These are phyloP conservation scores for Phaeolepiota aurea DNA, from an alignment of 768 basidiomycete genomes.

Conservation along the genomic window DNA sequence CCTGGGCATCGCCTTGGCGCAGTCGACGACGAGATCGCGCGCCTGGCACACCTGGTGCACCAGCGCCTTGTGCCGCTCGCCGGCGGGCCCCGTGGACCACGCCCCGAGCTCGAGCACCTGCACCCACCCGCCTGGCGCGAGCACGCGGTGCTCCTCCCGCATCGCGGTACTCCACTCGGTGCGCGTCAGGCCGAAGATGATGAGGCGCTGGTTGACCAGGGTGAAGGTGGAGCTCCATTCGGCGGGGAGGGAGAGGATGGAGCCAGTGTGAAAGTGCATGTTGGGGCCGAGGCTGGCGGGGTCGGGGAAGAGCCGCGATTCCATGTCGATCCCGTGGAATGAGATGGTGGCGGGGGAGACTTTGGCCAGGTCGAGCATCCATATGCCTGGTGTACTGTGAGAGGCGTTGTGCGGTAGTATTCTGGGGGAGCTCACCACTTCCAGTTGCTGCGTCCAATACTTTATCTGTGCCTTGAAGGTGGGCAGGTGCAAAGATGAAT, in stretches of 20 bases:
- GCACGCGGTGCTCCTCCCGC: not conserved
- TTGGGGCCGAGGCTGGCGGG: not conserved
- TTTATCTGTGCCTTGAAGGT: not conserved
- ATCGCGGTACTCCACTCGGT: conserved; percentile 1
- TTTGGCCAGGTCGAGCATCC: conserved; percentile 1
- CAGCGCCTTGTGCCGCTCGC: not conserved
- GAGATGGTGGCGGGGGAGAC: not conserved
- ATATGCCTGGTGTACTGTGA: not conserved
- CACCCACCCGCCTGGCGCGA: conserved; percentile 2
- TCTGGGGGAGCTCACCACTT: not conserved
- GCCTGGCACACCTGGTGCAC: not conserved
- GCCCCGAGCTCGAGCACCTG: not conserved
- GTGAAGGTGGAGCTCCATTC: conserved; percentile 1
- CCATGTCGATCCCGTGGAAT: conserved; percentile 1
- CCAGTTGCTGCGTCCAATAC: conserved; percentile 1
- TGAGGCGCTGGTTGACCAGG: conserved; percentile 2
- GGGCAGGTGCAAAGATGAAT: not conserved
- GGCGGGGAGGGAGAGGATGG: not conserved
- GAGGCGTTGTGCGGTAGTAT: not conserved
- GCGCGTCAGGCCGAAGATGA: not conserved
- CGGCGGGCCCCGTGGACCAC: not conserved
- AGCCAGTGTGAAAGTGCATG: not conserved
- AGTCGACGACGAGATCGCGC: not conserved
- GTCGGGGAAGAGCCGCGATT: not conserved
- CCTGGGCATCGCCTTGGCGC: not conserved